Evolutionary conservation across 108 stramenopile genomes (phyloP).

Genomic region (Epithemia pelagica): DNA sequence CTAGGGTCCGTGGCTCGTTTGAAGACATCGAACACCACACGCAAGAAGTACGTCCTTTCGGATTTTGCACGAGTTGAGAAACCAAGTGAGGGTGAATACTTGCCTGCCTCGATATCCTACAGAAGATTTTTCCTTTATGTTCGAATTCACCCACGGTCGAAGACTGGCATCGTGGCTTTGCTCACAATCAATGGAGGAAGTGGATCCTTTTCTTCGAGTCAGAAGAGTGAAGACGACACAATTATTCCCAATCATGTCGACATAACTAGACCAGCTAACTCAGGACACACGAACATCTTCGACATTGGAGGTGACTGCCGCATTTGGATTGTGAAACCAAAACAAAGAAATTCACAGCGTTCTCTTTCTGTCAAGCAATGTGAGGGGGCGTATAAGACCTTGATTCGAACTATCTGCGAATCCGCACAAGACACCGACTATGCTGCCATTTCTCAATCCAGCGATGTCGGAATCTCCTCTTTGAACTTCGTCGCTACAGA

Average conservation of each 20-base stretch:
- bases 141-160: conserved; percentile 52
- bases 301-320: conserved; percentile 49
- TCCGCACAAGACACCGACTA: conserved; percentile 55
- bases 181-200: conserved; percentile 53
- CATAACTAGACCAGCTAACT: conserved; percentile 35
- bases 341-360: conserved; percentile 43
- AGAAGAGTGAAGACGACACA: neutral
- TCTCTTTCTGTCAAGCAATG: conserved; percentile 60
- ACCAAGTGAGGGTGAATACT: conserved; percentile 58
- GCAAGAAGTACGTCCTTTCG: conserved; percentile 43
- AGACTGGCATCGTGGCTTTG: conserved; percentile 66
- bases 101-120: conserved; percentile 55
- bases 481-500: conserved; percentile 57
- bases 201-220: conserved; percentile 23
- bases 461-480: conserved; percentile 38
- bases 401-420: conserved; percentile 59
- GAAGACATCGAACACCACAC: conserved; percentile 8
- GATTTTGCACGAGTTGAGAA: conserved; percentile 54
- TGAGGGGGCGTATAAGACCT: conserved; percentile 52
- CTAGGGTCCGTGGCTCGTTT: conserved; percentile 76
- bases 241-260: conserved; percentile 17
- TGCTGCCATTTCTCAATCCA: conserved; percentile 43
- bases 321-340: conserved; percentile 80
- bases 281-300: conserved; percentile 20
- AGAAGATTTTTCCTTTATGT: conserved; percentile 76